phyloP scores from a whole-genome alignment of 2,329 filamentous ascomycete genomes.

The Fusarium chuoi region DNA sequence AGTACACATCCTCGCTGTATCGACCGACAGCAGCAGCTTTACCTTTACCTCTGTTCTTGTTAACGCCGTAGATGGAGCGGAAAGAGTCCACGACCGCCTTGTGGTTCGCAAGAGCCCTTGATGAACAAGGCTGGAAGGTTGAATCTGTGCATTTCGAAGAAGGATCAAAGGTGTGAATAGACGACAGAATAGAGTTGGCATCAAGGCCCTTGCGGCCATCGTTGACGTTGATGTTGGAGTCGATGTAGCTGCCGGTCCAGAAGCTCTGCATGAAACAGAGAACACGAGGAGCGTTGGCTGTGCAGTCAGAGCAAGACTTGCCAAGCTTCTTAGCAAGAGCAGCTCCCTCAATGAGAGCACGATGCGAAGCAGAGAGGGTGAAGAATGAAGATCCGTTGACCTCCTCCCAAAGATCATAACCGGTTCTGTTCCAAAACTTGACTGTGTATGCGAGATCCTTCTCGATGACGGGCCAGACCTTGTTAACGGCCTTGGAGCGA shows the following conservation, averaged over 20 bases:
- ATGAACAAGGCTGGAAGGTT: conserved; percentile 80
- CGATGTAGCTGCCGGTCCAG: conserved; percentile 71
- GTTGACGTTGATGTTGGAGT: conserved; percentile 73
- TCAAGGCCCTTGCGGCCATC: conserved; percentile 73
- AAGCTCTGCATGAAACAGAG: conserved; percentile 77
- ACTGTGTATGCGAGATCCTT: conserved; percentile 79
- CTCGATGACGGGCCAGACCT: conserved; percentile 75
- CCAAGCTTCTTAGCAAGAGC: conserved; percentile 72
- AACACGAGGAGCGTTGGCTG: conserved; percentile 71
- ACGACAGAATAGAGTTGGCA: conserved; percentile 71
- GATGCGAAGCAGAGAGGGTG: conserved; percentile 73
- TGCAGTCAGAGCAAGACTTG: conserved; percentile 67
- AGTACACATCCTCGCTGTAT: conserved; percentile 77
- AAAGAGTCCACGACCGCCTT: conserved; percentile 79
- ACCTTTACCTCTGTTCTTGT: conserved; percentile 68
- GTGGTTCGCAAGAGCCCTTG: conserved; percentile 74
- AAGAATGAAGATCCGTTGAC: conserved; percentile 81
- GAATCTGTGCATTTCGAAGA: conserved; percentile 68
- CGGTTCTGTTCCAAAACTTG: conserved; percentile 72
- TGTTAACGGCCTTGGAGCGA: conserved; percentile 60
- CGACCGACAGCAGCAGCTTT: conserved; percentile 69
- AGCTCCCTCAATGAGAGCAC: conserved; percentile 70
- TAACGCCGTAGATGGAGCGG: conserved; percentile 72
- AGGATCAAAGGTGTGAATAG: conserved; percentile 75
- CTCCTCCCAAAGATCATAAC: conserved; percentile 84